These are phyloP conservation scores for Penicillium maclennaniae DNA, from an alignment of 495 filamentous ascomycete genomes.

Conservation along the genomic window DNA sequence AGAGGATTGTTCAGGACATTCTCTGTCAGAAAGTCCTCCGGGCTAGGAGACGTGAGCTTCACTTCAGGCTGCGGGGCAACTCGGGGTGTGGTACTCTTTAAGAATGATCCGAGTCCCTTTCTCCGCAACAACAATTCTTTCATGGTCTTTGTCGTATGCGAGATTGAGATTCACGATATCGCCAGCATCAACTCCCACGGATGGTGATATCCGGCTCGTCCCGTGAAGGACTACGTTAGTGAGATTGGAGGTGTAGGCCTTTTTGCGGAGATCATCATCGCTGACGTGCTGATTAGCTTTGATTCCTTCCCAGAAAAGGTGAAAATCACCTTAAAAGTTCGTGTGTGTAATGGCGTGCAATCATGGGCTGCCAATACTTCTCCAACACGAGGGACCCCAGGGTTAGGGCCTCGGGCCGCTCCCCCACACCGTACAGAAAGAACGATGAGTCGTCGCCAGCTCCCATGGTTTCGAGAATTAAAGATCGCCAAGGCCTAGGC, in stretches of 20 bases:
- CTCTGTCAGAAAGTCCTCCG: constrained; percentile 17
- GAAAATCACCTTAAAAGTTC: constrained; percentile 14
- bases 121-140: constrained; percentile 19
- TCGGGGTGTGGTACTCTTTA: constrained; percentile 16
- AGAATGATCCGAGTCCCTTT: constrained; percentile 17
- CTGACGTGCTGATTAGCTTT: constrained; percentile 6
- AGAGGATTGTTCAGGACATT: constrained; percentile 13
- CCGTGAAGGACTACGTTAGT: constrained; percentile 21
- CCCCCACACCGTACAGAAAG: constrained; percentile 26
- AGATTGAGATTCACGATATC: constrained; percentile 25
- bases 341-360: constrained; percentile 26
- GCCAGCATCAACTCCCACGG: constrained; percentile 15
- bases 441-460: constrained; percentile 22
- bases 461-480: neutral
- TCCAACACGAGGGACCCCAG: constrained; percentile 25
- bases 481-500: constrained; percentile 8
- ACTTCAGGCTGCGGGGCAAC: neutral
- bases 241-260: constrained; percentile 16
- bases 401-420: constrained; percentile 24
- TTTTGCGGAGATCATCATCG: constrained; percentile 15
- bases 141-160: constrained; percentile 23
- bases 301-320: neutral
- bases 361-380: constrained; percentile 28
- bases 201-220: constrained; percentile 13
- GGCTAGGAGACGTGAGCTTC: constrained; percentile 8